Evolutionary conservation across 345 rosid genomes (phyloP), one percentile per base, ranked within the genome.

Genomic region (Nephelium lappaceum): DNA sequence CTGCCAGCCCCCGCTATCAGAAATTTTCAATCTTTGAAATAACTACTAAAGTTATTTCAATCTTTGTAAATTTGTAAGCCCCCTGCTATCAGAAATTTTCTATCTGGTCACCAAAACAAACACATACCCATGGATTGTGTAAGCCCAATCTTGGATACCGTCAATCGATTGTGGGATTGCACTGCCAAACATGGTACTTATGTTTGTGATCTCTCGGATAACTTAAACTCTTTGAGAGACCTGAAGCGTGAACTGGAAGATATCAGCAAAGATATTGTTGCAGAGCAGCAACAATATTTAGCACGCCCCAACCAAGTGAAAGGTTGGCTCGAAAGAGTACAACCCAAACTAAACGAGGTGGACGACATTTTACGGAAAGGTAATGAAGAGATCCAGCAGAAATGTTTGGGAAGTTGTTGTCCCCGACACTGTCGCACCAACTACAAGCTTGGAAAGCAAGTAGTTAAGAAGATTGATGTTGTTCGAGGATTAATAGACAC

Each of bases 401-500:
- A 31, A 18, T 43, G 60, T 63, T 7, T 74, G 38, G 58, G 60
- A 43, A 16, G 27, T 62, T 62, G 69, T 42, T 74, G 16, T 62
- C 68, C 77, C 6, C 10, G 55, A 19, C 43, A 74, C 6, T 61
- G 58, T 23, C 15, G 68, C 53, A 24, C 43, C 7, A 62, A 18
- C 68, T 74, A 74, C 42, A 42, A 24, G 39, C n/a, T 74, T 4
- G 69, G 69, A 27, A 24, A 63, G 57, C 63, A 62, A 14, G 69
- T 63, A 11, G 1, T 4, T 14, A 24, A 62, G 42, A 5, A 61
- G 77, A 39, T 74, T 6, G 5, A 15, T 58, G 9, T 0, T 5
- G 77, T 73, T 5, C 15, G 0, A 24, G 0, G 1, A 18, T 51
- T 62, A 42, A 62, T 3, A 49, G 1, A 49, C 18, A 49, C 2